Evolutionary conservation across 163 green algal genomes (phyloP).

Genomic region (Prototheca cutis): DNA sequence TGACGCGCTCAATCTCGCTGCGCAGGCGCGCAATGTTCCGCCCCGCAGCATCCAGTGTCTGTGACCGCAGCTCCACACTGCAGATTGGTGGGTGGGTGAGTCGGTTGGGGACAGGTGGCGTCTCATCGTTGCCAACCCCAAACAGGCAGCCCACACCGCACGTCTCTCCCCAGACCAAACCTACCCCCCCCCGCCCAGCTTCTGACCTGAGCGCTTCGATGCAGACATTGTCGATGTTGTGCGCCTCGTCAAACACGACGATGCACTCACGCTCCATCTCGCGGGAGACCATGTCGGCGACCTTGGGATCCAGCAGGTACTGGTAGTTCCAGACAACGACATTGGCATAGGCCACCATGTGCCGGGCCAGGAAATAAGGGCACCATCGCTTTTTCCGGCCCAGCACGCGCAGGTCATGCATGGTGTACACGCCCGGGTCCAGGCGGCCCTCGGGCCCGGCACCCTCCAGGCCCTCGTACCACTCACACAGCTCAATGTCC

Average conservation of each 20-base stretch:
- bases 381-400: conserved; percentile 88
- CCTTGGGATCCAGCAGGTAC: conserved; percentile 97
- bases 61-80: conserved; percentile 87
- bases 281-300: conserved; percentile 82
- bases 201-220: conserved; percentile 66
- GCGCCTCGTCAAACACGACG: conserved; percentile 98
- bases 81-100: background rate
- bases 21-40: conserved; percentile 76
- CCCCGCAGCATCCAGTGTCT: conserved; percentile 79
- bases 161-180: too few species aligned
- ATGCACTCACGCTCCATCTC: conserved; percentile 95
- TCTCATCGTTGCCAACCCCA: too few species aligned
- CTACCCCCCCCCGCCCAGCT: background rate
- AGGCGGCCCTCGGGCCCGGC: conserved; percentile 51
- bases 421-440: conserved; percentile 67
- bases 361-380: conserved; percentile 95
- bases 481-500: conserved; percentile 60
- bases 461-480: conserved; percentile 79
- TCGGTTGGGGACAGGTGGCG: background rate
- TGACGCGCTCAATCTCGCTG: conserved; percentile 47
- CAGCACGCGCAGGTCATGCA: conserved; percentile 71
- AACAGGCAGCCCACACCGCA: too few species aligned
- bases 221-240: conserved; percentile 99
- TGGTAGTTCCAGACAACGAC: conserved; percentile 99
- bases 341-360: conserved; percentile 93